Base-by-base conservation (phyloP, 1,139 yeast species). In the Sugiyamaella neomexicana region DNA sequence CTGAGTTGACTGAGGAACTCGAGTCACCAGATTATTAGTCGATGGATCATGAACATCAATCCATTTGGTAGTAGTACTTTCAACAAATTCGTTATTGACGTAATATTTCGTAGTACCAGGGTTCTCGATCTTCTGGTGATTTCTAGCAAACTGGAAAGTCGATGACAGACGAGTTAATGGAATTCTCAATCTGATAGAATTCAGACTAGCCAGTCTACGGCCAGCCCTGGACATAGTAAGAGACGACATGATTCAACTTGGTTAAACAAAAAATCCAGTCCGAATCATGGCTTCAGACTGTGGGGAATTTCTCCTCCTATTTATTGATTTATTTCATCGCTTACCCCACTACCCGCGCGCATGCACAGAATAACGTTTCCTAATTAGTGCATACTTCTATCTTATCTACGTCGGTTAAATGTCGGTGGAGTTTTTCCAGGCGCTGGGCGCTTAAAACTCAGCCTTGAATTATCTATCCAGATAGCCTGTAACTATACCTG, bases 21-120 rank as follows among this genome's bases (percentile, higher is more conserved):
- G 76, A 48, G 86, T 77, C 43, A 86, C 83, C 46, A 85, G 80
- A 59, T 75, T 68, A 69, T 85, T 82, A 55, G 93, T 86, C 53
- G 93, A 88, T 12, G 93, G 93, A 68, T 86, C 93, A 66, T 79
- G 85, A 55, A 86, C 77, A 58, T 85, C 90, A 66, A 78, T 82
- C 90, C 90, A 86, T 61, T 78, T 77, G 17, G 69, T 63, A 13
- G 89, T 72, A 45, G 75, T 77, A 34, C 86, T 80, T 62, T 81
- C 77, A 62, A 82, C 72, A 56, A 81, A 75, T 72, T 83, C 66
- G 68, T 85, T 85, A 68, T 85, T 76, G 62, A 81, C 68, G 66
- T 82, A 86, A 54, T 76, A 72, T 52, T 83, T 83, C 16, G 88
- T 83, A 55, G 76, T 66, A 55, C 75, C 77, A 20, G 83, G 80